These are phyloP conservation scores for Chlorella sp. DNA, from an alignment of 139 green algal genomes.

Conservation along the genomic window DNA sequence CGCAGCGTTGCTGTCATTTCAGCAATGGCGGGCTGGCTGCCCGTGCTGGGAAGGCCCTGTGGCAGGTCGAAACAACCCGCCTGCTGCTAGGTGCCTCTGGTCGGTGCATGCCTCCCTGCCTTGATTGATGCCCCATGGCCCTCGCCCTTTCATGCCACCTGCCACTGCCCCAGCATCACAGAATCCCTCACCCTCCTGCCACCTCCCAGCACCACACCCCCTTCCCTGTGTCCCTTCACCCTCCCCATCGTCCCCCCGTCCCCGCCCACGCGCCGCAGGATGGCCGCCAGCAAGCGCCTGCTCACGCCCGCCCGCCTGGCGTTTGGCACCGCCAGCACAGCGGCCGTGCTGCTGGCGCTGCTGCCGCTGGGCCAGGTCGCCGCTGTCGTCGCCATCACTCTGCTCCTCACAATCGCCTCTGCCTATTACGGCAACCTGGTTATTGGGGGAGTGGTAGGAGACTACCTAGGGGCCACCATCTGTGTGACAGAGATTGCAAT, in stretches of 20 bases:
- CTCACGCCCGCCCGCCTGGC: slow-evolving; percentile 54
- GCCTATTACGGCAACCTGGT: slow-evolving; percentile 52
- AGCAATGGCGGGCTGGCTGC: too few relatives aligned
- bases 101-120: too few relatives aligned
- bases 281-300: slow-evolving; percentile 51
- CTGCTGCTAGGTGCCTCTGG: too few relatives aligned
- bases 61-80: too few relatives aligned
- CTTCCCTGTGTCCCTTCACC: neutral
- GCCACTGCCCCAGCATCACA: too few relatives aligned
- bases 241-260: too few relatives aligned
- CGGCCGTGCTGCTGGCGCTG: neutral
- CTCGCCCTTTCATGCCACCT: too few relatives aligned
- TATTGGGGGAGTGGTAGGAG: slow-evolving; percentile 58
- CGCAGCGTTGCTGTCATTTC: too few relatives aligned
- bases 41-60: too few relatives aligned
- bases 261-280: neutral
- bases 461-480: slow-evolving; percentile 68
- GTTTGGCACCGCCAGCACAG: slow-evolving; percentile 38
- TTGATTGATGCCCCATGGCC: too few relatives aligned
- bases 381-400: neutral
- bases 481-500: slow-evolving; percentile 47
- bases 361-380: neutral
- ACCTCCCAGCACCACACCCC: neutral
- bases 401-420: neutral
- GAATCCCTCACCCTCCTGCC: too few relatives aligned